phyloP scores from a whole-genome alignment of 495 filamentous ascomycete species.

The Tuber aestivum region DNA sequence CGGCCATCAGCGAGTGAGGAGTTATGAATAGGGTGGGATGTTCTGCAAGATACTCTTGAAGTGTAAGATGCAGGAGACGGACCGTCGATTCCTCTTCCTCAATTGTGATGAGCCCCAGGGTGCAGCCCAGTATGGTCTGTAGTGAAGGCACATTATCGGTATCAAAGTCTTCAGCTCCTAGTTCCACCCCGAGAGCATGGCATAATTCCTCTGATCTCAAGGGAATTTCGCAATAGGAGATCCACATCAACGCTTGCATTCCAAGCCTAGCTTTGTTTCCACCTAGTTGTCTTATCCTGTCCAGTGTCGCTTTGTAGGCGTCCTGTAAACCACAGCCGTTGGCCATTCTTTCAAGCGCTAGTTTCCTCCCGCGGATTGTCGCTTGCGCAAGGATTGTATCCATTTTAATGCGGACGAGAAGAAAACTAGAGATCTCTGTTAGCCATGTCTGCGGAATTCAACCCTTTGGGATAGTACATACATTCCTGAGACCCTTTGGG shows the following conservation, averaged over 20 bases:
- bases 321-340: background rate
- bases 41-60: background rate
- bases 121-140: background rate
- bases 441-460: background rate
- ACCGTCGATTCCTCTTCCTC: too few species aligned
- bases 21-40: background rate
- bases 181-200: background rate
- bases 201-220: background rate
- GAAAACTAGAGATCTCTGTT: background rate
- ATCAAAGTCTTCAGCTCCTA: too few species aligned
- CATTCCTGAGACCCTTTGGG: background rate
- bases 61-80: background rate
- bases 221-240: background rate
- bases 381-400: background rate
- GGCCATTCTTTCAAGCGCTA: background rate
- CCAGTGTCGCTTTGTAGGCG: background rate
- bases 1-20: background rate
- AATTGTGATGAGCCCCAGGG: background rate
- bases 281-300: background rate
- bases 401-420: background rate
- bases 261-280: background rate
- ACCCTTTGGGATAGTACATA: background rate
- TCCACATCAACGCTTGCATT: background rate
- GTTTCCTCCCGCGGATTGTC: background rate
- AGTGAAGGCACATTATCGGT: background rate